phyloP scores from a whole-genome alignment of 2,329 filamentous ascomycete species.

The Magnaporthiopsis rhizophila region DNA sequence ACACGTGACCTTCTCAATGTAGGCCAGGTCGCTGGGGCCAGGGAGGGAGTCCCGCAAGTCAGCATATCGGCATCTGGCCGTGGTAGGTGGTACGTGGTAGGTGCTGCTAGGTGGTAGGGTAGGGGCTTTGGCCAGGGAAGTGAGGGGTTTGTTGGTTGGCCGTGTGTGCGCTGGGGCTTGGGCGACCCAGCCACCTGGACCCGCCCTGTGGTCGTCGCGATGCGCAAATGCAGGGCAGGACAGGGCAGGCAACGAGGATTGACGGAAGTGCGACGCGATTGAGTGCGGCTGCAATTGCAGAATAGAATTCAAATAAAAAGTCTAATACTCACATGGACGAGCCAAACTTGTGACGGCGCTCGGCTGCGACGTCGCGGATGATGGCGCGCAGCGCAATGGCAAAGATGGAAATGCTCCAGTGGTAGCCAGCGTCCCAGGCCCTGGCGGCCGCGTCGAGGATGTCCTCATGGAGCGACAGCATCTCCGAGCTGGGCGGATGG shows the following conservation, averaged over 20 bases:
- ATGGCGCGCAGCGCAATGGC: constrained; percentile 3
- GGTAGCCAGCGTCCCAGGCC: constrained; percentile 4
- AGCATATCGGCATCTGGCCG: not conserved
- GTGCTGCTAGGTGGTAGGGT: too few relatives aligned
- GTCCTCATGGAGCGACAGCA: constrained; percentile 5
- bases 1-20: constrained; percentile 4
- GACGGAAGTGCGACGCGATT: not conserved
- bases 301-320: too few relatives aligned
- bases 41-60: not conserved
- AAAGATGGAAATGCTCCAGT: constrained; percentile 4
- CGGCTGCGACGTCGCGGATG: constrained; percentile 1
- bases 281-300: not conserved
- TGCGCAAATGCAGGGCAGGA: not conserved
- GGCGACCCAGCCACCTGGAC: not conserved
- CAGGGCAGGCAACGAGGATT: too few relatives aligned
- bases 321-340: not conserved
- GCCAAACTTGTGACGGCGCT: constrained; percentile 1
- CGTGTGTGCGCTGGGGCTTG: not conserved
- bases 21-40: not conserved
- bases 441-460: constrained; percentile 5
- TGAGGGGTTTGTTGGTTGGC: not conserved
- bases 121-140: too few relatives aligned
- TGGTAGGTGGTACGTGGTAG: too few relatives aligned
- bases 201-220: not conserved
- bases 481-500: constrained; percentile 1